Base-by-base conservation (phyloP, 2,329 filamentous ascomycete genomes). In the Clonostachys solani region DNA sequence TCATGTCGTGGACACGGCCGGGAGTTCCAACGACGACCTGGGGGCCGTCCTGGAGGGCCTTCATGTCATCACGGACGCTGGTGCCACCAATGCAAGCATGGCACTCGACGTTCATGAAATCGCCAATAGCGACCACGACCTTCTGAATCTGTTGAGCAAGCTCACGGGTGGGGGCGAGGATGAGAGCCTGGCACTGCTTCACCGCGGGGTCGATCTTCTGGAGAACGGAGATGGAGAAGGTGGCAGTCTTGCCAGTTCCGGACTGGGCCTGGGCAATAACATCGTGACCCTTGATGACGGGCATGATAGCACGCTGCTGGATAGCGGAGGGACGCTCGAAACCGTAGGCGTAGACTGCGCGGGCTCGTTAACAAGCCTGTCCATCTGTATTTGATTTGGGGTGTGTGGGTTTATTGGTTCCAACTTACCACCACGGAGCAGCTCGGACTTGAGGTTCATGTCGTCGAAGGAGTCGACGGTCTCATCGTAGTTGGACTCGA, bases 401-500 rank as follows among this genome's bases (percentile, higher is more conserved):
- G 23, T 29, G 8, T 29, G 23, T 29, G 36, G 42, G 29, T 19
- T 33, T 18, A 43, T 18, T 23, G 23, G 40, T 36, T 33, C 23
- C 33, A 49, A 71, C 68, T 68, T 61, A 78, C 74, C 94, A 78
- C 94, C 94, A 77, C 94, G 91, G 69, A 99, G 90, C 67, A 99
- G 88, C 81, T 99, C 94, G 57, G 90, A 69, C 84, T 95, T 96
- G 67, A 99, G 84, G 77, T 85, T 86, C 94, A 99, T 99, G 64
- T 92, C 83, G 77, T 99, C 94, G 78, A 99, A 99, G 53, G 91
- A 96, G 78, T 99, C 95, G 75, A 94, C 92, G 66, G 92, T 92
- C 84, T 97, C 92, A 83, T 99, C 94, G 80, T 97, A 99, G 89
- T 99, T 99, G 71, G 92, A 96, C 84, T 99, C 95, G 83, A 99